Evolutionary conservation across 1,284 basidiomycete species (phyloP).

Genomic region (Ceratobasidium sp.): DNA sequence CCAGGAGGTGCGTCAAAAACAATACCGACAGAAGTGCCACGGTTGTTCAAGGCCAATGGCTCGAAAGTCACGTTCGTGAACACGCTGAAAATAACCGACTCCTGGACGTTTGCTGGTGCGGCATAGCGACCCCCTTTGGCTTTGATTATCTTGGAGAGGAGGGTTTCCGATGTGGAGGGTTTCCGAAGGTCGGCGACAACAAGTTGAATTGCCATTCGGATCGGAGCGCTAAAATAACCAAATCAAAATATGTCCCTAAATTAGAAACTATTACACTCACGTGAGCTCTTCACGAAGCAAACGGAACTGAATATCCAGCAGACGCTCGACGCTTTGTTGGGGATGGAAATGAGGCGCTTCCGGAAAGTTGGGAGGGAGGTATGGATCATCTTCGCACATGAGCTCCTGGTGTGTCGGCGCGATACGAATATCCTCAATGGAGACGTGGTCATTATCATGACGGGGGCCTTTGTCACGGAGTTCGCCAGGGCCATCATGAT

Average conservation of each 20-base stretch:
- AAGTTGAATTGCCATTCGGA: slow-evolving; percentile 65
- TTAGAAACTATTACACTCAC: slow-evolving; percentile 58
- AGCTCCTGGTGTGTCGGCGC: slow-evolving; percentile 76
- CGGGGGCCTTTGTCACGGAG: slow-evolving; percentile 66
- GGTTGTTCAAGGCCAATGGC: slow-evolving; percentile 60
- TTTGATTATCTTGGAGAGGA: slow-evolving; percentile 47
- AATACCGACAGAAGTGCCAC: slow-evolving; percentile 64
- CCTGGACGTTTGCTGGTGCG: slow-evolving; percentile 56
- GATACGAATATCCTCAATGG: slow-evolving; percentile 70
- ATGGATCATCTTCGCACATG: slow-evolving; percentile 62
- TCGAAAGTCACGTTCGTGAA: slow-evolving; percentile 66
- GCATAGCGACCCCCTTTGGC: slow-evolving; percentile 53
- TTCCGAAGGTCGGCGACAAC: slow-evolving; percentile 62
- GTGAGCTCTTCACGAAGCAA: slow-evolving; percentile 76
- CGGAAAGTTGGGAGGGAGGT: slow-evolving; percentile 69
- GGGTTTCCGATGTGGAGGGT: slow-evolving; percentile 47
- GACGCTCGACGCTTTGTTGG: slow-evolving; percentile 67
- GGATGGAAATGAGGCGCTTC: slow-evolving; percentile 72
- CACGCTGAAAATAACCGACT: slow-evolving; percentile 68
- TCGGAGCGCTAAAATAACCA: slow-evolving; percentile 61
- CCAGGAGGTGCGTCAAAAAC: slow-evolving; percentile 67
- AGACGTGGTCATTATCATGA: slow-evolving; percentile 74
- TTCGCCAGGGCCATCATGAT: slow-evolving; percentile 70
- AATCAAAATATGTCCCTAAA: neutral
- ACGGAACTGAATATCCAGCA: slow-evolving; percentile 79